Evolutionary conservation across 371 early-diverging fungal species (phyloP).

Genomic region (Circinella umbellata): DNA sequence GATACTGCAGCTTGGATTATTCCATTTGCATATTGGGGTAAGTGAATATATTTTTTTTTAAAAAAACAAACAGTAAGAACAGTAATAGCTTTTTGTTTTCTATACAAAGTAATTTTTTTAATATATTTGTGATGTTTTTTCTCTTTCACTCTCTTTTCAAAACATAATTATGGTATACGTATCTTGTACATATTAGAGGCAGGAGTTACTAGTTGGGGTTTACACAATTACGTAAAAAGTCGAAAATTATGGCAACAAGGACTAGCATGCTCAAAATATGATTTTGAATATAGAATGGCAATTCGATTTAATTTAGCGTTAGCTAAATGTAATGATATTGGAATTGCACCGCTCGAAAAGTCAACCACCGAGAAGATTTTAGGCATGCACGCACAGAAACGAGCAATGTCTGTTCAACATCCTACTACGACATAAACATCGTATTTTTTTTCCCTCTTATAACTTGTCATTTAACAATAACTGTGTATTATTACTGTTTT

Average conservation of each 20-base stretch:
- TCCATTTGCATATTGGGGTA: slow-evolving; percentile 71
- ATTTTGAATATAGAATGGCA: slow-evolving; percentile 65
- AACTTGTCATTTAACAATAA: too few species aligned
- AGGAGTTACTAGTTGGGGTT: slow-evolving; percentile 62
- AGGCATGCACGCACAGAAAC: slow-evolving; percentile 2
- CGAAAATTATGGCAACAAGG: slow-evolving; percentile 61
- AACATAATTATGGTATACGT: background rate
- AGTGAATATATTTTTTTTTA: slow-evolving; percentile 4
- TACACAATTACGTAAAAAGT: slow-evolving; percentile 49
- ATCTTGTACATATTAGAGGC: slow-evolving; percentile 46
- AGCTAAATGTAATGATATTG: slow-evolving; percentile 46
- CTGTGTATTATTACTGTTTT: too few species aligned
- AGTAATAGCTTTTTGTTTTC: background rate
- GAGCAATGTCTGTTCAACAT: background rate
- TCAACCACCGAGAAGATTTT: slow-evolving; percentile 4
- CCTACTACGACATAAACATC: background rate
- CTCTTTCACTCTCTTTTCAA: too few species aligned
- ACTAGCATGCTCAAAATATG: slow-evolving; percentile 55
- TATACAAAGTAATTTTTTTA: background rate
- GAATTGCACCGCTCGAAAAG: slow-evolving; percentile 32
- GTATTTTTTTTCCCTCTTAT: too few species aligned
- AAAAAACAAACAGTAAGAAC: too few species aligned
- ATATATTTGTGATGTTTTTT: too few species aligned
- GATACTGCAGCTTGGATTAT: slow-evolving; percentile 50
- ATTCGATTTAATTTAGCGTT: slow-evolving; percentile 48